Evolutionary conservation across 2,329 filamentous ascomycete species (phyloP), one percentile per base, ranked within the genome.

Genomic region (Xylariaceae sp.): DNA sequence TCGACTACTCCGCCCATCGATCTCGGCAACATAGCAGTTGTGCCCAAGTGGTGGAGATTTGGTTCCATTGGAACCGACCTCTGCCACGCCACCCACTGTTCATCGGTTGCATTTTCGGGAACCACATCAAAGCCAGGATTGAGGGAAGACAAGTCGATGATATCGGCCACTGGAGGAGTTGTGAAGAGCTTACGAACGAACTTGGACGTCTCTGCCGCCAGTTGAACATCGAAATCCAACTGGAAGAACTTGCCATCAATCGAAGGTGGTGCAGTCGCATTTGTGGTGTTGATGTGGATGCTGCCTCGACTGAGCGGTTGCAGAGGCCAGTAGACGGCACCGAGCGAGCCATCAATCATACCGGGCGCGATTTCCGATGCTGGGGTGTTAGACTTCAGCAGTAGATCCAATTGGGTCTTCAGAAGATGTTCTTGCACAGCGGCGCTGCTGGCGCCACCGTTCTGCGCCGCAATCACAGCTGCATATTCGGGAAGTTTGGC

Each of bases 171-270:
- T 39, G 42, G 42, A 40, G 42, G 35, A 34, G 42, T 44, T 32
- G 42, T 44, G 27, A 38, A 40, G 42, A 44, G n/a, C 25, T 29
- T 44, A 34, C 42, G 42, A 39, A 44, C 35, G 42, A 40, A 44
- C 29, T 44, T 44, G 35, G 42, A 44, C 35, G 42, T 44, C 27
- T 17, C 35, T 32, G 39, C 40, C 29, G 42, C 42, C 20, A 44
- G 34, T 34, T 44, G 25, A 36, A 44, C 42, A 39, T 44, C 42
- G 25, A 44, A 43, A 34, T 44, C 42, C 27, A 44, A 25, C 37
- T 44, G 42, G 36, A 44, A 44, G 42, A 44, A 44, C 36, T 44
- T 44, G 35, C 42, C 42, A 34, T 44, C 42, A 36, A 44, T 44
- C 27, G 23, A 22, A 14, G 42, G 42, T 39, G 36, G 42, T 20